These are phyloP conservation scores for Melampsora occidentalis DNA, from an alignment of 1,284 basidiomycete genomes.

Conservation along the genomic window DNA sequence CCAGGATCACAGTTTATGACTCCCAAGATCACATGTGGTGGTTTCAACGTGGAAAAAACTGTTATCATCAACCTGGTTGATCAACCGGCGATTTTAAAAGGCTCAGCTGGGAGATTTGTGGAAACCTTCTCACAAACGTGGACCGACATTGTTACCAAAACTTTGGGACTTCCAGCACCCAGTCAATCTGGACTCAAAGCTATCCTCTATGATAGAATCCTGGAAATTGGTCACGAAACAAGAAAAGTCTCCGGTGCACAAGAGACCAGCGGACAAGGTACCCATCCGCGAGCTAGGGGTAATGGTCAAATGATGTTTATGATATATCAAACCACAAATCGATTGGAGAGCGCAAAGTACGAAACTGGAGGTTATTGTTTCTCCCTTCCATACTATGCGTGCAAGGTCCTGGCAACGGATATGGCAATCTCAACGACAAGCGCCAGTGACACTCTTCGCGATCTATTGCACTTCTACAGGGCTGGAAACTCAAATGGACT, in stretches of 20 bases:
- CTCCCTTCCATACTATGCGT: not conserved
- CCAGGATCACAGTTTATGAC: not conserved
- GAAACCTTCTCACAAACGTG: not conserved
- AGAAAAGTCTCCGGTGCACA: not conserved
- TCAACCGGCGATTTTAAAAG: not conserved
- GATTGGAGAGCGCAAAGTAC: not conserved
- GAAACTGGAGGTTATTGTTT: not conserved
- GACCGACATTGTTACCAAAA: not conserved
- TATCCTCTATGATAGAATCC: not conserved
- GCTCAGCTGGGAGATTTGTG: not conserved
- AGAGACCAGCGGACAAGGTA: not conserved
- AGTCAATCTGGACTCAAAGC: not conserved
- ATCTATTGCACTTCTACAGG: not conserved
- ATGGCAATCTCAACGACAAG: not conserved
- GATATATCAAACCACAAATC: not conserved
- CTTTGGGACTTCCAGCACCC: not conserved
- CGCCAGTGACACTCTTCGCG: not conserved
- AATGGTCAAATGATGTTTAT: conserved; percentile 3
- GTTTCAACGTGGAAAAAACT: not conserved
- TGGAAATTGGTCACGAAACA: conserved; percentile 1
- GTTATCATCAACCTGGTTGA: not conserved
- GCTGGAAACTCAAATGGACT: not conserved
- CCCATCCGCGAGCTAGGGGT: not conserved
- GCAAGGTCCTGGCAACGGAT: not conserved
- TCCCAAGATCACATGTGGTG: not conserved